phyloP scores from a whole-genome alignment of 306 rosid genomes.

The Hylodesmum podocarpum region DNA sequence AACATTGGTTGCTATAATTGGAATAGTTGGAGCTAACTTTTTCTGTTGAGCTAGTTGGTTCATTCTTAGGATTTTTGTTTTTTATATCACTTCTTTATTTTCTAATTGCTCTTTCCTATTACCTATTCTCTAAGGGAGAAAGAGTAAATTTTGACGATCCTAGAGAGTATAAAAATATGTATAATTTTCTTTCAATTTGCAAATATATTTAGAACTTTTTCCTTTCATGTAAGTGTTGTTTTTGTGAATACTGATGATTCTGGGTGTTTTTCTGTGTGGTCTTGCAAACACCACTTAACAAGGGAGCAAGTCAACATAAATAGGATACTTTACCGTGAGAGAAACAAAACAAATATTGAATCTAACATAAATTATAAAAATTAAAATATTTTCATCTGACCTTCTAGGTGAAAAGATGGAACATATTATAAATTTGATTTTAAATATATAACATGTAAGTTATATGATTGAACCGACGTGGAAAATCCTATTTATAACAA shows the following conservation, averaged over 20 bases:
- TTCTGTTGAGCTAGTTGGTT: constrained; percentile 87
- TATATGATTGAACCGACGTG: no score
- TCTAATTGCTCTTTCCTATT: constrained; percentile 78
- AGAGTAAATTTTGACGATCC: constrained; percentile 81
- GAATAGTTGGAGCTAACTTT: constrained; percentile 91
- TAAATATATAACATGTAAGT: no score
- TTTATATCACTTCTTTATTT: constrained; percentile 73
- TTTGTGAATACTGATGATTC: not conserved
- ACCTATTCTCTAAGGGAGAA: constrained; percentile 73
- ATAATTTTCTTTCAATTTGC: constrained; percentile 5
- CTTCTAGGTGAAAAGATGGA: no score
- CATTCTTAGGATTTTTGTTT: constrained; percentile 80
- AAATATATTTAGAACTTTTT: constrained; percentile 3
- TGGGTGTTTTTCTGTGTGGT: not conserved
- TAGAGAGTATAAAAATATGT: constrained; percentile 41
- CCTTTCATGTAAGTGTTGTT: not conserved
- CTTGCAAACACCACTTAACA: not conserved
- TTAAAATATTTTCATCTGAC: not conserved
- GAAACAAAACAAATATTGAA: not conserved
- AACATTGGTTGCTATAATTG: constrained; percentile 82
- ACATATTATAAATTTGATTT: no score
- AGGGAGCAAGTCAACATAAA: not conserved
- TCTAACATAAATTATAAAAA: not conserved
- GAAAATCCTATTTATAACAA: no score
- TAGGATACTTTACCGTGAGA: not conserved